phyloP scores from a whole-genome alignment of 2,329 filamentous ascomycete genomes.

The Trichoderma guizhouense region DNA sequence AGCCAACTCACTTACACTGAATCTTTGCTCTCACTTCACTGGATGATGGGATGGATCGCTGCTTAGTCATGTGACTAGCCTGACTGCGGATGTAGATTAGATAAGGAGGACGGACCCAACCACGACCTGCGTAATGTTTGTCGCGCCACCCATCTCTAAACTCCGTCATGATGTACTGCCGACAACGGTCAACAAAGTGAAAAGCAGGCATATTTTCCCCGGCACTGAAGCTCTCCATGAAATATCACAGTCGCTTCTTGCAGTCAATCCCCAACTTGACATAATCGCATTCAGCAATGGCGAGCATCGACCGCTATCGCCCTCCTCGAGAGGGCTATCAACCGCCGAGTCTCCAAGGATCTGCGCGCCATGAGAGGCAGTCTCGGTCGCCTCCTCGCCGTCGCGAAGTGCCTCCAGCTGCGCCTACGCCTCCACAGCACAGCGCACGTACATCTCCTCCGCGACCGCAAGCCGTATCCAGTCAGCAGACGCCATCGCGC shows the following conservation, averaged over 20 bases:
- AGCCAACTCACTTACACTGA: neutral
- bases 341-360: slow-evolving; percentile 45
- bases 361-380: slow-evolving; percentile 39
- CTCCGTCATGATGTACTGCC: neutral
- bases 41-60: neutral
- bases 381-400: slow-evolving; percentile 52
- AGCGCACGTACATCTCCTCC: slow-evolving; percentile 55
- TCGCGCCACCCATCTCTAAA: slow-evolving; percentile 7
- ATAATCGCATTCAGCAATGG: slow-evolving; percentile 42
- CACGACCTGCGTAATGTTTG: neutral
- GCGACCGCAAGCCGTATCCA: slow-evolving; percentile 42
- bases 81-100: slow-evolving; percentile 22
- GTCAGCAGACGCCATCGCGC: slow-evolving; percentile 42
- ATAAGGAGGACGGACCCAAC: slow-evolving; percentile 21
- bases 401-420: slow-evolving; percentile 58
- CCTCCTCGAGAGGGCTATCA: slow-evolving; percentile 56
- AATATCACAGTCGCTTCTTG: slow-evolving; percentile 20
- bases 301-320: slow-evolving; percentile 58
- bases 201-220: neutral
- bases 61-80: slow-evolving; percentile 21
- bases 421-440: slow-evolving; percentile 57
- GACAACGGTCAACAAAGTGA: neutral
- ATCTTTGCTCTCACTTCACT: neutral
- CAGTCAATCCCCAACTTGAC: slow-evolving; percentile 26
- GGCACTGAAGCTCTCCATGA: slow-evolving; percentile 26